Evolutionary conservation across 768 basidiomycete genomes (phyloP), one percentile per base, ranked within the genome.

Genomic region (Kwoniella heveanensis): DNA sequence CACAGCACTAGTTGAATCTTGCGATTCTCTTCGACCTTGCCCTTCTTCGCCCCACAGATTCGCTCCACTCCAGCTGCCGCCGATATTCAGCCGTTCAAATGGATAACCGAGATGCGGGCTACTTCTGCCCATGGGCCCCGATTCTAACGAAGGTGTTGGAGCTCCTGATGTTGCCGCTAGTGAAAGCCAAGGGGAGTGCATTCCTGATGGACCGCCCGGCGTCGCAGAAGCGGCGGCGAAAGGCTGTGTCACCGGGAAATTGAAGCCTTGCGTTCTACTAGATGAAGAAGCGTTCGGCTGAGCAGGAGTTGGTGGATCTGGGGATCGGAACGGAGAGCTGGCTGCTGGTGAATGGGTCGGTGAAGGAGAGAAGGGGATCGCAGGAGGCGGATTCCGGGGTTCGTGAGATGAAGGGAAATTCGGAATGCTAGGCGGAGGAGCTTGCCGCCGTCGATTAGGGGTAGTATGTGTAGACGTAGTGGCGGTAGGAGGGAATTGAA

Each of bases 81-180:
- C 73, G 36, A 79, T 66, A 47, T 77, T 79, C 32, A 79, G 58
- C 37, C 68, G 54, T 60, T 77, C 78, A 57, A 79, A 79, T 1
- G 78, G 78, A 26, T 74, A 76, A 2, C 78, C 78, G 6, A 79
- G 54, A 62, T 77, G 76, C 1, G 78, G 78, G 60, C 75, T 77
- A 58, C 62, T 66, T 54, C 65, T 50, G 37, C 69, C 69, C 60
- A 54, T 60, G 3, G 70, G 65, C 22, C 76, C 76, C 27, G 60
- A 29, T n/a, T 77, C 76, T 6, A 79, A 50, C 10, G 71, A 73
- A 2, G 76, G 76, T 9, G 77, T 79, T 12, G 76, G 77, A 19
- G 73, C 75, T 12, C 78, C 78, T 0, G 74, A 76, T 2, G 73
- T 65, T 0, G 71, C 71, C 1, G 75, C 77, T 3, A 79, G 57